Evolutionary conservation across 2,329 filamentous ascomycete species (phyloP), one percentile per base, ranked within the genome.

Genomic region (Venturiaceae sp.): DNA sequence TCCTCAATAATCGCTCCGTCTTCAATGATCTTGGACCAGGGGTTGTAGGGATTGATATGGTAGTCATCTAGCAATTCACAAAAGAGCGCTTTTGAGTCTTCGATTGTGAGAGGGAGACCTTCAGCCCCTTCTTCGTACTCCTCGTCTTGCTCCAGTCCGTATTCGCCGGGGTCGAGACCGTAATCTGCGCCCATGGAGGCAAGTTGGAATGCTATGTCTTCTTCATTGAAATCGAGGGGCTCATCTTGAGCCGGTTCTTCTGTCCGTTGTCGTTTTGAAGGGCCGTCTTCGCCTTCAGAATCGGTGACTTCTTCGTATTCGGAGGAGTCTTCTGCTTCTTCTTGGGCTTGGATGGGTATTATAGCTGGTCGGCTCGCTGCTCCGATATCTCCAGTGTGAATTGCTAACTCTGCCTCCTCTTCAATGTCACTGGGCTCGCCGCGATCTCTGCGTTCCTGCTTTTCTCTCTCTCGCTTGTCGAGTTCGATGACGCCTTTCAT

Each of bases 141-240:
- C 6, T 63, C 64, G 30, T 68, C 67, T 32, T 72, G 74, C 9
- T 80, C 84, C 61, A 86, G 85, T 60, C 86, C 87, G 67, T 90
- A 90, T 66, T 91, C 87, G 55, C 84, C 88, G 0, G 84, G 84
- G 39, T 90, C 88, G 32, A 92, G 77, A 1, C 84, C 89, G 64
- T 92, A 91, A n/a, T 90, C 86, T 64, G 88, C 82, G 57, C 88
- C 90, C 89, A 96, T 95, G 28, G 88, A 86, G 57, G 89, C 88
- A 13, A 99, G 78, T 68, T 99, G 94, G 68, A 86, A 92, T 36
- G 90, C 92, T 65, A 99, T 95, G 67, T 99, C 94, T 57, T 92
- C 92, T 70, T 97, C 94, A 58, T 88, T 89, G 66, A 96, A 95
- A 66, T 96, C 92, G 7, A 94, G 74, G 0, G 78, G 74, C 50